These are phyloP conservation scores for Xylaria sp. DNA, from an alignment of 2,329 filamentous ascomycete genomes.

Conservation along the genomic window DNA sequence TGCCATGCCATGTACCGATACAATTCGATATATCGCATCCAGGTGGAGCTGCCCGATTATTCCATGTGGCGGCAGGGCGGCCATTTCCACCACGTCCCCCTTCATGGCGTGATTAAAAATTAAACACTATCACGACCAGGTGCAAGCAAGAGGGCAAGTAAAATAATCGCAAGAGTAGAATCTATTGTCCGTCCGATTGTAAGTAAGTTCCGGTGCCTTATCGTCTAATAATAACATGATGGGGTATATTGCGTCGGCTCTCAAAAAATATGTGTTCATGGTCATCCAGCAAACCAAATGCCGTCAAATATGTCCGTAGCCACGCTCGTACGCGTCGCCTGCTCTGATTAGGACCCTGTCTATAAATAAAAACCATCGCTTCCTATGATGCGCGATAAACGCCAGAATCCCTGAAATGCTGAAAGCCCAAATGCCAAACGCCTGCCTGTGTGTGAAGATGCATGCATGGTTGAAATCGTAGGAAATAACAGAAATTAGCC, in stretches of 20 bases:
- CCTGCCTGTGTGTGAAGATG: not conserved
- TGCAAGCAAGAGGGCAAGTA: not conserved
- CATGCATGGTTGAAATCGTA: not conserved
- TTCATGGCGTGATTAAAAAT: not conserved
- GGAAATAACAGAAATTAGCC: conserved; percentile 1
- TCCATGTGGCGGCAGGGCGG: not conserved
- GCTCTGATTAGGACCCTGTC: not conserved
- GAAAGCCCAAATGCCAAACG: not conserved
- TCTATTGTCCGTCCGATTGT: not conserved
- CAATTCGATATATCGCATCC: not conserved
- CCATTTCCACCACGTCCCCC: not conserved
- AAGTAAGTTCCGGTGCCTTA: no score
- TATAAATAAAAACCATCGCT: not conserved
- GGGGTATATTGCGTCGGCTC: not conserved
- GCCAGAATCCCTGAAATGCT: not conserved
- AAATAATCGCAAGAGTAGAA: not conserved
- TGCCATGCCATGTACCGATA: not conserved
- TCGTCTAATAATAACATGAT: not conserved
- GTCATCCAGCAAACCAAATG: not conserved
- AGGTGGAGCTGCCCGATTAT: not conserved
- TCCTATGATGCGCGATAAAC: not conserved
- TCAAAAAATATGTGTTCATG: not conserved
- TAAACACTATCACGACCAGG: not conserved
- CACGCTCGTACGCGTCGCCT: no score
- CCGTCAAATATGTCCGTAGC: not conserved